Evolutionary conservation across 1,284 basidiomycete species (phyloP), one percentile per base, ranked within the genome.

Genomic region (Moniliophthora roreri): DNA sequence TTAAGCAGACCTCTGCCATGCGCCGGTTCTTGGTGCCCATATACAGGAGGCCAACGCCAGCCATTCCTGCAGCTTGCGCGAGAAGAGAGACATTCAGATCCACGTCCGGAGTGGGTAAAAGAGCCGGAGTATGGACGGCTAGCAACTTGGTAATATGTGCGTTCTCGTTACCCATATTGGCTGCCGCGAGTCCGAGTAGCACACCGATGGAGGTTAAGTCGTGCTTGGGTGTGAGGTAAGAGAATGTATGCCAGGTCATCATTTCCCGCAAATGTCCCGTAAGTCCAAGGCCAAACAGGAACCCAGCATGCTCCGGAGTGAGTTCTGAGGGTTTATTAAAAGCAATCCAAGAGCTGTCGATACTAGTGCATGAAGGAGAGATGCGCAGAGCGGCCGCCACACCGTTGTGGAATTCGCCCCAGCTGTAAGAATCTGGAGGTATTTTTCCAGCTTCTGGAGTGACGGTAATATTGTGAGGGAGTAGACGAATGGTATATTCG

Each of bases 331-430:
- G 94, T 58, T 89, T 89, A 69, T 96, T 95, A 76, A 93, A 95
- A 16, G 92, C 87, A 62, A 97, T 94, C 87, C 95, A 96, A 0
- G 93, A 93, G 57, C 89, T 92, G 64, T 94, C 91, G 38, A 95
- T 82, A 16, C 85, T 84, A 50, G 78, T 74, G n/a, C 87, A 82
- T n/a, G 85, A 80, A 0, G 89, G 84, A 0, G 89, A 85, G 49
- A 95, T 85, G 4, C 91, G 85, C 52, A 99, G 71, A 1, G 90
- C 96, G 1, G 93, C 90, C 1, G 95, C 92, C 0, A 97, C 95
- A 15, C 97, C 97, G 58, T 97, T 96, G 71, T 99, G 95, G 69
- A 99, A 99, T 56, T 95, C 91, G 15, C 94, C 94, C 97, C 96
- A 99, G 53, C 82, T 84, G 8, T 85, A 70, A 36, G 85, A 86